These are phyloP conservation scores for Notholithocarpus densiflorus DNA, from an alignment of 306 rosid genomes.

Conservation along the genomic window DNA sequence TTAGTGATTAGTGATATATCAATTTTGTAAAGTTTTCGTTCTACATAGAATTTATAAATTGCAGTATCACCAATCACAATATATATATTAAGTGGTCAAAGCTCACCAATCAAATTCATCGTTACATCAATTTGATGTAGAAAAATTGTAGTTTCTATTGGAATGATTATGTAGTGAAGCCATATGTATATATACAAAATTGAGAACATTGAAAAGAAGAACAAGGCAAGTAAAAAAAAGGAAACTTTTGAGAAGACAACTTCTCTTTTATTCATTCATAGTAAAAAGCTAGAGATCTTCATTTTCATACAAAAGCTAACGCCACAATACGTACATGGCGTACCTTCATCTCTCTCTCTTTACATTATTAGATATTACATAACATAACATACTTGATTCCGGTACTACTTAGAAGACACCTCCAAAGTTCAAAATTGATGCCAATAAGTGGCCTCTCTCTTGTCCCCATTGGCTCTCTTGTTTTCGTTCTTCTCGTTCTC, in stretches of 20 bases:
- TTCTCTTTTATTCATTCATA: not conserved
- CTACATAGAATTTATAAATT: too few species aligned
- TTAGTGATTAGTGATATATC: too few species aligned
- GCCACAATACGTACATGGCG: not conserved
- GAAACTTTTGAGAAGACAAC: not conserved
- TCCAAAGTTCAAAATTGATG: not conserved
- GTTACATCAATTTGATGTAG: too few species aligned
- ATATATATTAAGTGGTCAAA: too few species aligned
- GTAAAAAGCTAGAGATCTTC: not conserved
- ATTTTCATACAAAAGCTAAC: not conserved
- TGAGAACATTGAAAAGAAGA: too few species aligned
- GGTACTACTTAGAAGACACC: not conserved
- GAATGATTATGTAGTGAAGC: too few species aligned
- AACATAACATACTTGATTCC: not conserved
- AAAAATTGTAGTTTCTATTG: too few species aligned
- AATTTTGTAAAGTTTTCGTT: too few species aligned
- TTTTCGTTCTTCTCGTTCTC: not conserved
- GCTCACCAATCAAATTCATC: too few species aligned
- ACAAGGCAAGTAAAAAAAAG: too few species aligned
- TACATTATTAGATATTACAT: not conserved
- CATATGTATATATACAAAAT: too few species aligned
- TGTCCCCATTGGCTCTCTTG: not conserved
- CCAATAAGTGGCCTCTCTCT: not conserved
- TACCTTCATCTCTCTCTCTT: not conserved
- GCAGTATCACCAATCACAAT: too few species aligned